Conservation (phyloP, 176 grass and related monocot species). For the Alloteropsis semialata region DNA sequence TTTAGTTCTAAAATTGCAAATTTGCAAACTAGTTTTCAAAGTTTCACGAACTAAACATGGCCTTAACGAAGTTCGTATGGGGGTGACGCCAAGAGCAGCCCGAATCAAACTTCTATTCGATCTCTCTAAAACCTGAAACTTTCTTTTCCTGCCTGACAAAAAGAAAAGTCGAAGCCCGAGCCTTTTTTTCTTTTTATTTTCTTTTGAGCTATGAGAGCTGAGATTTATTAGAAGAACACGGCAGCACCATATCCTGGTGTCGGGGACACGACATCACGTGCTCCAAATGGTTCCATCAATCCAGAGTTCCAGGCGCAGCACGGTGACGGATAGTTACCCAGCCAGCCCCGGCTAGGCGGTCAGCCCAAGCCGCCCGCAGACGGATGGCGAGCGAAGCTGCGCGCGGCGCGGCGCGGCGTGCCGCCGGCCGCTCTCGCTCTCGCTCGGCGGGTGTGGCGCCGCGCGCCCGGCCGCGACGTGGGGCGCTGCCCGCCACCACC, state of each 20-base stretch:
- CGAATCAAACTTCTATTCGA: neutral
- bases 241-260: neutral
- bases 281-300: neutral
- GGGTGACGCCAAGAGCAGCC: neutral
- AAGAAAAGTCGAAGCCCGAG: too few relatives aligned
- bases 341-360: neutral
- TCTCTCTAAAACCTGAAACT: neutral
- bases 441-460: too few relatives aligned
- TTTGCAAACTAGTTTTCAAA: too few relatives aligned
- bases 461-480: constrained; percentile 29
- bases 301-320: neutral
- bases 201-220: neutral
- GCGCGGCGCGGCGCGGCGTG: neutral
- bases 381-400: neutral
- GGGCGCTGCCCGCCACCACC: constrained; percentile 8
- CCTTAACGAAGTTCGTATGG: neutral
- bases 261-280: neutral
- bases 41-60: too few relatives aligned
- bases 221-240: too few relatives aligned
- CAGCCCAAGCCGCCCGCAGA: neutral
- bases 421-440: neutral
- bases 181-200: neutral
- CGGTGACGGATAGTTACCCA: neutral
- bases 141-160: neutral
- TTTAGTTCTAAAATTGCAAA: too few relatives aligned